phyloP scores from a whole-genome alignment of 257 asterid genomes.

The Plantago elongata region DNA sequence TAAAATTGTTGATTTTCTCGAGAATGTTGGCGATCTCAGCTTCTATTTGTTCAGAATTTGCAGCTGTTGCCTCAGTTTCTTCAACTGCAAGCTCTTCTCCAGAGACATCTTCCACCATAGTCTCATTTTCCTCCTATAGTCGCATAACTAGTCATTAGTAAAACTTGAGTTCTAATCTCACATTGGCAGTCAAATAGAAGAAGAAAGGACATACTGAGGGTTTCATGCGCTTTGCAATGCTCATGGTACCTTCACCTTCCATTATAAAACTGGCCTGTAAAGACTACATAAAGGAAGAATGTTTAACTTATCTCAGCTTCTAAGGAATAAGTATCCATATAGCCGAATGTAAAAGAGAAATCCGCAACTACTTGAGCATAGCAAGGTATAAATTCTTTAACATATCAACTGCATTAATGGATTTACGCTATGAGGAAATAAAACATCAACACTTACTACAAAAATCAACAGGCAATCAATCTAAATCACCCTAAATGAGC shows the following conservation, averaged over 20 bases:
- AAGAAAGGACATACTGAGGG: slow-evolving; percentile 35
- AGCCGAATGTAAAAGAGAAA: not conserved
- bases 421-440: no score
- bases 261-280: slow-evolving; percentile 20
- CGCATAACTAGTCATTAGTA: not conserved
- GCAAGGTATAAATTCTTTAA: not conserved
- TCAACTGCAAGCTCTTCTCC: slow-evolving; percentile 38
- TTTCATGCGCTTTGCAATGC: slow-evolving; percentile 51
- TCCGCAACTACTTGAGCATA: not conserved
- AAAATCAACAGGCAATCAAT: no score
- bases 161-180: not conserved
- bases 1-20: slow-evolving; percentile 65
- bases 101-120: slow-evolving; percentile 32
- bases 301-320: slow-evolving; percentile 13
- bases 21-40: slow-evolving; percentile 70
- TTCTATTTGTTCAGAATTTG: slow-evolving; percentile 62
- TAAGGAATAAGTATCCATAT: not conserved
- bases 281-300: slow-evolving; percentile 21
- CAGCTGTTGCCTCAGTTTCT: slow-evolving; percentile 38
- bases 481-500: no score
- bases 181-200: not conserved
- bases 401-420: no score
- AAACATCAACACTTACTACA: no score
- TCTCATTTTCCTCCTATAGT: slow-evolving; percentile 18
- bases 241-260: slow-evolving; percentile 38